phyloP scores from a whole-genome alignment of 257 asterid genomes.

The Ballota nigra region DNA sequence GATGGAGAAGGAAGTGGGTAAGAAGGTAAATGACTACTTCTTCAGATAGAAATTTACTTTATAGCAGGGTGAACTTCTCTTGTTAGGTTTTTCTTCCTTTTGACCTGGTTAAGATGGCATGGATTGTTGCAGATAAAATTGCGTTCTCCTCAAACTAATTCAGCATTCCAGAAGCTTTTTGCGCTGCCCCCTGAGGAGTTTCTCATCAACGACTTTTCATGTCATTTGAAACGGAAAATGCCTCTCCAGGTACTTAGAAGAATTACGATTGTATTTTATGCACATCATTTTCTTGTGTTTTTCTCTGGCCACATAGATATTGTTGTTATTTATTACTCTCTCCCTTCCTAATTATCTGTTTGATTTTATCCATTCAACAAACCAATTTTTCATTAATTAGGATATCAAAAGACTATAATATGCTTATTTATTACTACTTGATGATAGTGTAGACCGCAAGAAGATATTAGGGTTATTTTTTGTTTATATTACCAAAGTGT shows the following conservation, averaged over 20 bases:
- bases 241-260: slow-evolving; percentile 77
- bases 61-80: background rate
- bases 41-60: slow-evolving; percentile 20
- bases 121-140: slow-evolving; percentile 55
- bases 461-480: too few species aligned
- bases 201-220: slow-evolving; percentile 90
- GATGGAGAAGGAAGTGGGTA: slow-evolving; percentile 99
- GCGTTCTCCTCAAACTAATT: slow-evolving; percentile 98
- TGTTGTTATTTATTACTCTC: background rate
- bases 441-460: too few species aligned
- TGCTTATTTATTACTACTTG: too few species aligned
- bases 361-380: too few species aligned
- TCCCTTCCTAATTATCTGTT: too few species aligned
- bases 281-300: background rate
- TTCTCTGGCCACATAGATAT: background rate
- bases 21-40: slow-evolving; percentile 59
- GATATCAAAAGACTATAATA: too few species aligned
- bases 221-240: slow-evolving; percentile 96
- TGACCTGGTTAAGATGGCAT: slow-evolving; percentile 20
- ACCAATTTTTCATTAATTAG: too few species aligned
- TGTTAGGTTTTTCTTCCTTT: slow-evolving; percentile 9
- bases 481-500: too few species aligned
- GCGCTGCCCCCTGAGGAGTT: slow-evolving; percentile 94
- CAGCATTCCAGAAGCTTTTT: slow-evolving; percentile 94
- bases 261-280: slow-evolving; percentile 1